Base-by-base conservation (phyloP, 495 filamentous ascomycete species). In the Mycothermus thermophilus region DNA sequence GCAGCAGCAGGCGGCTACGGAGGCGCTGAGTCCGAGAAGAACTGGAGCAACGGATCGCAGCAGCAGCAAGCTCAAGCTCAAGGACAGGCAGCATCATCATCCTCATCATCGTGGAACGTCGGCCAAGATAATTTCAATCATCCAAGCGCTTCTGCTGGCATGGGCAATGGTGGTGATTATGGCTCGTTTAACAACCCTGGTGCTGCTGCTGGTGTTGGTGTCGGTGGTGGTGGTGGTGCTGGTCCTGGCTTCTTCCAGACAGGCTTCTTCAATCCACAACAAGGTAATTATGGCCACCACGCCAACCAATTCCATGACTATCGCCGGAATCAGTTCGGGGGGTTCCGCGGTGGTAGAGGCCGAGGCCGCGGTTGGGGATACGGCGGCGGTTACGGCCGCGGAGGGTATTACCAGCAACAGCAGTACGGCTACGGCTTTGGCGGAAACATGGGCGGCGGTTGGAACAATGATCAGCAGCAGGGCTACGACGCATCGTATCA, bases 111-210 rank as follows among this genome's bases (percentile, higher is more conserved):
- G 67, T 80, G 77, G 79, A 83, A 83, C 75, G 73, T 75, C 74
- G 75, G 65, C 61, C 66, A 62, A 67, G 63, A 72, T 71, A 72
- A 72, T 71, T 72, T 61, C 64, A 73, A 71, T 74, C 60, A 62
- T 59, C 71, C 76, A 77, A 80, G 77, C 83, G 64, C 66, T 63
- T 52, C 61, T n/a, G n/a, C n/a, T 60, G 72, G 77, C 68, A 83
- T 79, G 69, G 75, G 78, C 63, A 64, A 66, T 58, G 71, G 74
- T 58, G 71, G 74, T 78, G 77, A 81, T 58, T 87, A 76, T 78
- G 80, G 80, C 64, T 69, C 74, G 59, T 75, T 77, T 77, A 72
- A 74, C 66, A 72, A 74, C 66, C 64, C 77, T 72, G 81, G 80
- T n/a, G n/a, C n/a, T n/a, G n/a, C n/a, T n/a, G n/a, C n/a, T n/a